Percentiles rank a stretch among this genome's conserved stretches.
phyloP scores from a whole-genome alignment of 1,284 basidiomycete genomes.

The Stereum hirsutum region DNA sequence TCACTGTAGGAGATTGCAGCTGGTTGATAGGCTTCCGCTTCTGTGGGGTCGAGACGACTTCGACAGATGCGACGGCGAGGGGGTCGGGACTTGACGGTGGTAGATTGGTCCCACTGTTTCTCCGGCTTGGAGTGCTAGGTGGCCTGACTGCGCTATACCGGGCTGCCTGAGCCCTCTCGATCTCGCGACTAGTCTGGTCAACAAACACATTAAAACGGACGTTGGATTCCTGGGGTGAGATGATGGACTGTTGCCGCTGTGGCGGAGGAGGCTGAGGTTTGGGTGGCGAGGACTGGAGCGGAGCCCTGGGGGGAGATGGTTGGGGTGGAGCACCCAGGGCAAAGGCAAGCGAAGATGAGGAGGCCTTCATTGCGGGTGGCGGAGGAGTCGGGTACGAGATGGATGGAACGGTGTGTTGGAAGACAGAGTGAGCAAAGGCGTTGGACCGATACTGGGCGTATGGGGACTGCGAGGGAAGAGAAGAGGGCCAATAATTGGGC shows the following conservation, averaged over 20 bases:
- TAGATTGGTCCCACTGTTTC: conserved; percentile 3
- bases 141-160: conserved; percentile 3
- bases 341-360: conserved; percentile 63
- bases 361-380: conserved; percentile 48
- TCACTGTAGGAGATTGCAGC: conserved; percentile 22
- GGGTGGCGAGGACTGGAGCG: no score
- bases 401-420: conserved; percentile 49
- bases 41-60: conserved; percentile 31
- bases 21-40: conserved; percentile 39
- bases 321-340: conserved; percentile 56
- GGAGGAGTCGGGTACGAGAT: conserved; percentile 60
- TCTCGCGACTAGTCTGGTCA: conserved; percentile 24
- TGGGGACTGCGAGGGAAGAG: conserved; percentile 16
- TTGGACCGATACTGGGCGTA: conserved; percentile 37
- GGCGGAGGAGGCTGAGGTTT: no score
- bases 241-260: conserved; percentile 22
- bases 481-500: conserved; percentile 7
- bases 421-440: conserved; percentile 51
- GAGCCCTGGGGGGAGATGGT: no score
- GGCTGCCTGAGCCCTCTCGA: conserved; percentile 12
- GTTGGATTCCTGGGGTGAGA: conserved; percentile 47
- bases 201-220: conserved; percentile 58
- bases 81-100: conserved; percentile 36
- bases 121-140: conserved; percentile 3
- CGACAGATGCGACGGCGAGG: conserved; percentile 25